Evolutionary conservation across 768 basidiomycete species (phyloP).

Genomic region (Collybia sp.): DNA sequence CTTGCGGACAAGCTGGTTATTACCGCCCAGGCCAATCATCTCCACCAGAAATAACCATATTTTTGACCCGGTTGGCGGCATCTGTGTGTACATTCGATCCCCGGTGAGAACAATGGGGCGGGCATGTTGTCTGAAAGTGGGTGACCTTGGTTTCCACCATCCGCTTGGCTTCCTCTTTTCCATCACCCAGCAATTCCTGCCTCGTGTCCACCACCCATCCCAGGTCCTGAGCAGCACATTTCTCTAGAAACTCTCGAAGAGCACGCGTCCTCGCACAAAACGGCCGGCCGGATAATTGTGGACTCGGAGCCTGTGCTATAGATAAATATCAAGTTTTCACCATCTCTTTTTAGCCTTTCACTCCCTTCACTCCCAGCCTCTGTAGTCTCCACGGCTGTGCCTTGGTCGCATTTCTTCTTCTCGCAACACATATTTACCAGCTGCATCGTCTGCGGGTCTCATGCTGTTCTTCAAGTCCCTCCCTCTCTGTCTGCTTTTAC

Average conservation of each 20-base stretch:
- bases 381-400: conserved; percentile 16
- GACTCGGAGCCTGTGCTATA: background rate
- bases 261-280: background rate
- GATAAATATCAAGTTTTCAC: background rate
- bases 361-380: conserved; percentile 6
- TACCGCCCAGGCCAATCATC: too few relatives aligned
- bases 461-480: conserved; percentile 24
- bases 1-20: too few relatives aligned
- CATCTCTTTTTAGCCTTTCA: conserved; percentile 11
- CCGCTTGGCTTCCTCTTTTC: too few relatives aligned
- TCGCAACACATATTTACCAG: conserved; percentile 9
- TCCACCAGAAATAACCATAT: too few relatives aligned
- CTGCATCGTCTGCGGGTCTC: conserved; percentile 9
- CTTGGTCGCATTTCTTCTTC: conserved; percentile 15
- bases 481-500: conserved; percentile 28
- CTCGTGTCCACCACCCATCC: too few relatives aligned
- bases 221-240: too few relatives aligned
- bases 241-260: background rate
- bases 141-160: too few relatives aligned
- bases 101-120: too few relatives aligned
- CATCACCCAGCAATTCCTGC: too few relatives aligned
- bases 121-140: too few relatives aligned
- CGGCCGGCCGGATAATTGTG: background rate
- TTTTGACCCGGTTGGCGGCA: too few relatives aligned
- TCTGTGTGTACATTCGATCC: too few relatives aligned